A percentile compares a stretch with the other conserved stretches of the same genome.
These are phyloP conservation scores for Posidonia australis DNA, from an alignment of 106 monocot genomes.

Conservation along the genomic window DNA sequence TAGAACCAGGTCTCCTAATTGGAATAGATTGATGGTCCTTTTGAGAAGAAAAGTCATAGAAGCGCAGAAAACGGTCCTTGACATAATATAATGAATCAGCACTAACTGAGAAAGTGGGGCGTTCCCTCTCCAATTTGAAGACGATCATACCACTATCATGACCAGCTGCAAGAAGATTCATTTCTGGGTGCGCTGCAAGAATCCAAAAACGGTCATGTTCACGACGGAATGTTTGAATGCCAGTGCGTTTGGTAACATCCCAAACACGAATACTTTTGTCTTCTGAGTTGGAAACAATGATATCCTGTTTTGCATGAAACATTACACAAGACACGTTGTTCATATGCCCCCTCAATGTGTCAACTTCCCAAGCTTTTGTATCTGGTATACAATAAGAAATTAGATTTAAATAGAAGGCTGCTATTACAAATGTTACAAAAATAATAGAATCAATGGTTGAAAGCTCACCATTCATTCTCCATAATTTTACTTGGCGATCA, in stretches of 20 bases:
- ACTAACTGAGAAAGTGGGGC: conserved; percentile 67
- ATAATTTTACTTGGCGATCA: conserved; percentile 55
- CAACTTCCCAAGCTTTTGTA: conserved; percentile 93
- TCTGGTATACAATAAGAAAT: conserved; percentile 21
- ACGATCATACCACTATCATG: conserved; percentile 94
- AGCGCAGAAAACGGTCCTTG: conserved; percentile 69
- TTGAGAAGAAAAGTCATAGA: conserved; percentile 60
- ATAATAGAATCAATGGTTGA: neutral
- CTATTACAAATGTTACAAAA: too few relatives aligned
- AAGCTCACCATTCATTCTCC: conserved; percentile 55
- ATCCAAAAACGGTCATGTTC: conserved; percentile 94
- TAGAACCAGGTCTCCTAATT: conserved; percentile 53
- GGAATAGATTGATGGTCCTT: conserved; percentile 63
- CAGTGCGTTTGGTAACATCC: conserved; percentile 89
- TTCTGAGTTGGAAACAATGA: conserved; percentile 93
- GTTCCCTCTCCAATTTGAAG: conserved; percentile 81
- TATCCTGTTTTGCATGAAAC: conserved; percentile 84
- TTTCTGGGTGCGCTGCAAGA: conserved; percentile 76
- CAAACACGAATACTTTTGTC: conserved; percentile 86
- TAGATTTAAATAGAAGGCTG: too few relatives aligned
- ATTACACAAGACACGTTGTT: conserved; percentile 87
- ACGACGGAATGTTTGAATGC: conserved; percentile 74
- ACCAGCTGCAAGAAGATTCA: conserved; percentile 87
- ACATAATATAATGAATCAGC: conserved; percentile 56
- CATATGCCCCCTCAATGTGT: conserved; percentile 85